Percentiles rank a stretch among this genome's conserved stretches.
Conservation (phyloP, 371 early-diverging fungal genomes). For the Zopfochytrium polystomum region DNA sequence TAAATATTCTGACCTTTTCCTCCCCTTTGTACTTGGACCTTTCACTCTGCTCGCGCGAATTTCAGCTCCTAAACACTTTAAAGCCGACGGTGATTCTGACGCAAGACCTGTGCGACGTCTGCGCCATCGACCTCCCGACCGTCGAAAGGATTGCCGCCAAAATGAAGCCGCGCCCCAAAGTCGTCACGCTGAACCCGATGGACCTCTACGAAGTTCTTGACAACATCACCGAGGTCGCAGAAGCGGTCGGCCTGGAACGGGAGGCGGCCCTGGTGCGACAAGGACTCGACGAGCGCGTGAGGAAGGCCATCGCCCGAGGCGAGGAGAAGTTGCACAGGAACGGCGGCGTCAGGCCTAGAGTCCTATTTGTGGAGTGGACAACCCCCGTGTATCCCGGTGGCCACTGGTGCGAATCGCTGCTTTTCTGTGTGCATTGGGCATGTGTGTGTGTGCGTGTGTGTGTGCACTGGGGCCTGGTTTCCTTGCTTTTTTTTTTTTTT, state of each 20-base stretch:
- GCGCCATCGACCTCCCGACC: slow-evolving; percentile 58
- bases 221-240: slow-evolving; percentile 50
- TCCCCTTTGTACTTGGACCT: no score
- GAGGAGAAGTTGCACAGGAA: slow-evolving; percentile 4
- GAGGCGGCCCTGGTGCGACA: slow-evolving; percentile 20
- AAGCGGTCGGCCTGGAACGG: slow-evolving; percentile 38
- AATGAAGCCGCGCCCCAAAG: slow-evolving; percentile 48
- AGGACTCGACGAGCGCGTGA: slow-evolving; percentile 20
- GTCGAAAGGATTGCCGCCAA: slow-evolving; percentile 49
- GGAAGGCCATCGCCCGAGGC: slow-evolving; percentile 22
- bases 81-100: slow-evolving; percentile 58
- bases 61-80: slow-evolving; percentile 41
- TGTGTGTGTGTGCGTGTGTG: no score
- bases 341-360: slow-evolving; percentile 28
- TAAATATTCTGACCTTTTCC: no score
- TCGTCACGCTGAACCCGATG: slow-evolving; percentile 58
- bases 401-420: slow-evolving; percentile 41
- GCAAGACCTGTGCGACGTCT: slow-evolving; percentile 61
- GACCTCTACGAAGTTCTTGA: slow-evolving; percentile 53
- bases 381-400: slow-evolving; percentile 58
- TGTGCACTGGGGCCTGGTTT: no score
- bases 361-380: slow-evolving; percentile 60
- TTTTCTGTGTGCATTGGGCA: background rate
- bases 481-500: no score
- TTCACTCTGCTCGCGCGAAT: no score